Percentiles rank a stretch among this genome's conserved stretches.
Conservation (phyloP, 164 flowering plant genomes). For the Stephania japonica region DNA sequence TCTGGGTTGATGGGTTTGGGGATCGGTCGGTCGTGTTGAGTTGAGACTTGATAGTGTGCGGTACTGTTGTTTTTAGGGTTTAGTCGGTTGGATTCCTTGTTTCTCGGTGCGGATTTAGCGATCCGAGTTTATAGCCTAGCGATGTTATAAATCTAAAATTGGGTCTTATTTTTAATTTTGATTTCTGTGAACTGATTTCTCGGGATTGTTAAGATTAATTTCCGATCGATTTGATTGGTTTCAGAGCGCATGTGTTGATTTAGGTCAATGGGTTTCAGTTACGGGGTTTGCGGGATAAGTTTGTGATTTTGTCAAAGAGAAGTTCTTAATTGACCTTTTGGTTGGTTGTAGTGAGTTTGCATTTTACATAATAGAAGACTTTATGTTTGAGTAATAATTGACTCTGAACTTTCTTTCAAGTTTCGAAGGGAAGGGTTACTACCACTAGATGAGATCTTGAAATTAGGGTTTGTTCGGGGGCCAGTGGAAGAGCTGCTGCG, state of each 20-base stretch:
- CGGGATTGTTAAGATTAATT: background rate
- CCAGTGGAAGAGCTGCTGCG: slow-evolving; percentile 11
- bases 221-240: background rate
- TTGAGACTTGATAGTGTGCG: no score
- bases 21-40: background rate
- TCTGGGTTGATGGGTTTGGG: background rate
- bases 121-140: background rate
- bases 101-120: background rate
- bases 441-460: slow-evolving; percentile 3
- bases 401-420: background rate
- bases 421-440: background rate
- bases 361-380: no score
- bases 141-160: background rate
- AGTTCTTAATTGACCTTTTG: background rate
- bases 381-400: background rate
- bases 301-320: background rate
- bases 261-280: no score
- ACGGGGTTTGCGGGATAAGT: no score
- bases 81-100: background rate
- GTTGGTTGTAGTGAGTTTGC: background rate
- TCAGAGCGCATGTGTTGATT: background rate
- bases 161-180: background rate
- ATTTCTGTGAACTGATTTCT: background rate
- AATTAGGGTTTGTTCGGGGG: background rate
- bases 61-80: background rate